phyloP scores from a whole-genome alignment of 768 basidiomycete species.

The Tulasnella calospora region DNA sequence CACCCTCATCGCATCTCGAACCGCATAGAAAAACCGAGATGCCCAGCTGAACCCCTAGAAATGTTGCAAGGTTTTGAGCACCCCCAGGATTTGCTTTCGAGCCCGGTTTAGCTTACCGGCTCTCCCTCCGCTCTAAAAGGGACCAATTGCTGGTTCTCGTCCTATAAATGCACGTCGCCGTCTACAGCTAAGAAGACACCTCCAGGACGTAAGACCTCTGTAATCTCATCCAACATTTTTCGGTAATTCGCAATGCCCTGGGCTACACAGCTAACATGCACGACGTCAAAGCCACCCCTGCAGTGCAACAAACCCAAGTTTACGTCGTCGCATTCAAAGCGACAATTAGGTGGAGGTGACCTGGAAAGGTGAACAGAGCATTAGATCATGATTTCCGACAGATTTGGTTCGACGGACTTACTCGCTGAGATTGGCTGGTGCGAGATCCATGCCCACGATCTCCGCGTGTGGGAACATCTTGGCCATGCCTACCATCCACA shows the following conservation, averaged over 20 bases:
- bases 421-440: slow-evolving; percentile 9
- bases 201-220: slow-evolving; percentile 6
- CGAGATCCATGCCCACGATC: slow-evolving; percentile 13
- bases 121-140: background rate
- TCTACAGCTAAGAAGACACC: slow-evolving; percentile 15
- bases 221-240: slow-evolving; percentile 10
- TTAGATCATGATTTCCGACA: background rate
- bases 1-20: background rate
- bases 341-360: slow-evolving; percentile 17
- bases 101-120: background rate
- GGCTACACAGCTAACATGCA: slow-evolving; percentile 12
- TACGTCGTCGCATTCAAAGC: slow-evolving; percentile 20
- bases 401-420: background rate
- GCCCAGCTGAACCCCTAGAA: background rate
- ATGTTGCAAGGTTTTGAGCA: background rate
- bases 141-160: background rate
- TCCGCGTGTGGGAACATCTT: slow-evolving; percentile 8
- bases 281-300: slow-evolving; percentile 3
- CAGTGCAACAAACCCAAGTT: slow-evolving; percentile 21
- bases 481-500: slow-evolving; percentile 19
- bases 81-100: background rate
- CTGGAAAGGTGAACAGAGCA: background rate
- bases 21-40: background rate
- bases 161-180: background rate
- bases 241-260: slow-evolving; percentile 3